Evolutionary conservation across 2,329 filamentous ascomycete genomes (phyloP).

Genomic region (Chrysoporthe cubensis): DNA sequence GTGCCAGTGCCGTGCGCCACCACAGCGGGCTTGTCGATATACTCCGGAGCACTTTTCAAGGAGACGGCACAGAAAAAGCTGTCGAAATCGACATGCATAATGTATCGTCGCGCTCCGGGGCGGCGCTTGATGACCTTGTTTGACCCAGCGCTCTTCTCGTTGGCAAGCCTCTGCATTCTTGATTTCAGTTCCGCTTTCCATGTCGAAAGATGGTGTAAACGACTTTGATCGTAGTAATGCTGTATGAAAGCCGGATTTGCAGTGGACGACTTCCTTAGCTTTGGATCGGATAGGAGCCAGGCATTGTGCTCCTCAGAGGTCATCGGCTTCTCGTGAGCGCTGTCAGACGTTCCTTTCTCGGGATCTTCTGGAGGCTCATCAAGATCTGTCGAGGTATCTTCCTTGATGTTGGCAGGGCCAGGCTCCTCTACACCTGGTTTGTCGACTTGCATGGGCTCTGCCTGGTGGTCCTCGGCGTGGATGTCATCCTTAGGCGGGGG

Average conservation of each 20-base stretch:
- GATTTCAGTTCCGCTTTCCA: constrained; percentile 97
- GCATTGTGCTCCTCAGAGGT: constrained; percentile 95
- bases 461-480: not conserved
- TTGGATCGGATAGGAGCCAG: constrained; percentile 79
- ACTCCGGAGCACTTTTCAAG: constrained; percentile 74
- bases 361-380: constrained; percentile 14
- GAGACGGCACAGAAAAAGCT: constrained; percentile 98
- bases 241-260: constrained; percentile 92
- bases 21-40: constrained; percentile 77
- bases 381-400: not conserved
- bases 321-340: constrained; percentile 44
- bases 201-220: constrained; percentile 90
- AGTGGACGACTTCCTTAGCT: constrained; percentile 84
- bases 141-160: constrained; percentile 61
- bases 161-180: constrained; percentile 78
- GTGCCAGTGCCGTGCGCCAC: constrained; percentile 86
- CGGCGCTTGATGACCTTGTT: constrained; percentile 53
- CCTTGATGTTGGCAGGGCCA: not conserved
- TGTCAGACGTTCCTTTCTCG: not conserved
- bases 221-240: constrained; percentile 93
- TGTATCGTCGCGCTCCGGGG: constrained; percentile 72
- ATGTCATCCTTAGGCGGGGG: not conserved
- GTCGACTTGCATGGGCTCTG: constrained; percentile 1
- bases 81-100: constrained; percentile 97
- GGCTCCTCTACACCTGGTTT: not conserved